A percentile compares a stretch with the other conserved stretches of the same genome.
Evolutionary conservation across 139 green algal species (phyloP).

Genomic region (Chlorella sorokiniana): DNA sequence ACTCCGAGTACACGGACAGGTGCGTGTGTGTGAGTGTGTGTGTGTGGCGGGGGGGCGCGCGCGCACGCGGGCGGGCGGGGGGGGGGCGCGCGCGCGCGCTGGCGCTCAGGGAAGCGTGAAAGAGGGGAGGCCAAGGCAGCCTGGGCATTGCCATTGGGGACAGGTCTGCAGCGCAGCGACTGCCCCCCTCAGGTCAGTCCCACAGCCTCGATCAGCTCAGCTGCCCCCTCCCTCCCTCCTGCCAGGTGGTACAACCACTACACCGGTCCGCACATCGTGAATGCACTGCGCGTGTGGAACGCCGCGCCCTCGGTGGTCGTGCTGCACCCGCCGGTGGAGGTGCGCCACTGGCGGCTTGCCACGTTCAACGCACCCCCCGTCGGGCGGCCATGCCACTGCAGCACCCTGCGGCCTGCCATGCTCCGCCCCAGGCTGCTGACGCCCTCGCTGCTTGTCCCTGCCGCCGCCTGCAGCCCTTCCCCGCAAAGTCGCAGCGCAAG

Average conservation of each 20-base stretch:
- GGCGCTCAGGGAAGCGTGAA: too few species aligned
- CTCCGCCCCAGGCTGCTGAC: not conserved
- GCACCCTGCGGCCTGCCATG: not conserved
- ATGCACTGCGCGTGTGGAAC: not conserved
- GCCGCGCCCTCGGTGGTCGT: not conserved
- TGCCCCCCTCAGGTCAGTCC: too few species aligned
- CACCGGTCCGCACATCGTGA: not conserved
- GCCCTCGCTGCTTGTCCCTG: not conserved
- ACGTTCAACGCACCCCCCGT: too few species aligned
- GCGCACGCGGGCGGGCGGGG: not conserved
- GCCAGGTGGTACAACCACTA: constrained; percentile 30
- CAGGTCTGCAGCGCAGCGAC: not conserved
- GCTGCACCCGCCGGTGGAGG: constrained; percentile 34
- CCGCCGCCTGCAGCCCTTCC: constrained; percentile 1
- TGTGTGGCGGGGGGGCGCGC: not conserved
- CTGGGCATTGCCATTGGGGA: too few species aligned
- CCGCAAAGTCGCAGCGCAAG: not conserved
- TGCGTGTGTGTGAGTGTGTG: not conserved
- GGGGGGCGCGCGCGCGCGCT: too few species aligned
- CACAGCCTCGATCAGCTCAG: not conserved
- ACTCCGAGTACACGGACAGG: constrained; percentile 32
- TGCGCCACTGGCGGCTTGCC: constrained; percentile 1
- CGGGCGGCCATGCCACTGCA: not conserved
- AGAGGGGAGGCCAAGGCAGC: too few species aligned
- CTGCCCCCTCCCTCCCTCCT: not conserved